phyloP scores from a whole-genome alignment of 163 green algal genomes.

The Chlamydomonas reinhardtii region DNA sequence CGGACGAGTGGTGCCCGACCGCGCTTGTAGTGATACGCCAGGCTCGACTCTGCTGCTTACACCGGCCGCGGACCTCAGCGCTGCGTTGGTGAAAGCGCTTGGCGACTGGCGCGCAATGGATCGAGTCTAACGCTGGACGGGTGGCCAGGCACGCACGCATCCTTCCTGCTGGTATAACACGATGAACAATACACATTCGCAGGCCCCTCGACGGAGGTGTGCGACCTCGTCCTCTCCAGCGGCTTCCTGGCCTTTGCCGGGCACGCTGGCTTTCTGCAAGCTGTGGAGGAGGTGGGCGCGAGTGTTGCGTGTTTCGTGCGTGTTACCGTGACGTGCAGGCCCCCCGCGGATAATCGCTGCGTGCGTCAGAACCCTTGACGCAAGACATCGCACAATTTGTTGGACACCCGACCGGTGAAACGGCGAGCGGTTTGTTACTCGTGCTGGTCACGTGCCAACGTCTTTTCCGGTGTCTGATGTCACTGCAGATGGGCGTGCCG shows the following conservation, averaged over 20 bases:
- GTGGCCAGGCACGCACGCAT: too few species aligned
- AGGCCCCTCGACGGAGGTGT: background rate
- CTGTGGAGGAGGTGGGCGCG: conserved; percentile 79
- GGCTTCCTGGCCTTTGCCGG: conserved; percentile 93
- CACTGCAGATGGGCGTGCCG: conserved; percentile 66
- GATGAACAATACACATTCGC: too few species aligned
- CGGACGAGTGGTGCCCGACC: too few species aligned
- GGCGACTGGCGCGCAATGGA: too few species aligned
- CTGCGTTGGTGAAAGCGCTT: too few species aligned
- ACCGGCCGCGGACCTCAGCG: too few species aligned
- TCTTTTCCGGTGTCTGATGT: background rate
- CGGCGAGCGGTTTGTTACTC: too few species aligned
- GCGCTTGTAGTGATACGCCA: too few species aligned
- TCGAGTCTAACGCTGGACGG: too few species aligned
- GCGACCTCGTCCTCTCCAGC: conserved; percentile 88
- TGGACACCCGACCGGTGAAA: background rate
- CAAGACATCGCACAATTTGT: background rate
- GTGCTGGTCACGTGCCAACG: background rate
- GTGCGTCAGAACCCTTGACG: background rate
- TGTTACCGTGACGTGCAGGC: background rate
- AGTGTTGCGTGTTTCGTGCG: background rate
- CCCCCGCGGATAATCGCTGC: background rate
- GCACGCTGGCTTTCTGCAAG: conserved; percentile 88
- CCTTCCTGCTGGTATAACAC: too few species aligned
- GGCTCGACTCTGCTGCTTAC: too few species aligned